Evolutionary conservation across 2,329 filamentous ascomycete genomes (phyloP), one percentile per base, ranked within the genome.

Genomic region (Ceratocystis papillata): DNA sequence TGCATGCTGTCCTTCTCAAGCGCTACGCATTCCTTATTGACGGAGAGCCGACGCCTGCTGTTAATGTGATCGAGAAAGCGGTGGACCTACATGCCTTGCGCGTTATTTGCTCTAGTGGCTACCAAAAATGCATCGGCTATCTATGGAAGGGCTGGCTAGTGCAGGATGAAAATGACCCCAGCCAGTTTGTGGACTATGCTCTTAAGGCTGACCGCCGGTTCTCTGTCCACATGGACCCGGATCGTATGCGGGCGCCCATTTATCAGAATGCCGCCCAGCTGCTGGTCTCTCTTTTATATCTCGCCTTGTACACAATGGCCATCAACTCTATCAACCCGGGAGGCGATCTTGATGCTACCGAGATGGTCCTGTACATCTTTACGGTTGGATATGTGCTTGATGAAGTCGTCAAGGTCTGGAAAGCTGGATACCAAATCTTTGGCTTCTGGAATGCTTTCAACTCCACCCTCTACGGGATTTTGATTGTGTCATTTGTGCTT

Each of bases 401-500:
- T 73, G 94, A 97, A 73, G 70, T 87, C 0, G 79, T 86, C 73
- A 99, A 99, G 75, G 83, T 96, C 71, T 96, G 90, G 84, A 99
- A 99, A 74, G 89, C 96, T 15, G 94, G 94, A 8, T 84, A 88
- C 69, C 88, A 88, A 72, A 97, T 97, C 72, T 81, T 99, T 65
- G 87, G 90, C 22, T 99, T 99, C 75, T 97, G 94, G 94, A 96
- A 96, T 72, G 89, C 89, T 28, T 96, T 99, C 79, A 99, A 99
- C 75, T 82, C 83, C 30, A 81, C 87, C 0, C 80, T 99, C 0
- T 99, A 99, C 75, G 76, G 82, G 0, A 79, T 97, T 1, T 79
- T 99, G 44, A 83, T 85, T 0, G 83, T 89, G 2, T 96, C 90
- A 2, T 87, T 99, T 69, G 77, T 89, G 53, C 78, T 92, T 46